These are phyloP conservation scores for Podaxis pistillaris DNA, from an alignment of 768 basidiomycete species.

Conservation along the genomic window DNA sequence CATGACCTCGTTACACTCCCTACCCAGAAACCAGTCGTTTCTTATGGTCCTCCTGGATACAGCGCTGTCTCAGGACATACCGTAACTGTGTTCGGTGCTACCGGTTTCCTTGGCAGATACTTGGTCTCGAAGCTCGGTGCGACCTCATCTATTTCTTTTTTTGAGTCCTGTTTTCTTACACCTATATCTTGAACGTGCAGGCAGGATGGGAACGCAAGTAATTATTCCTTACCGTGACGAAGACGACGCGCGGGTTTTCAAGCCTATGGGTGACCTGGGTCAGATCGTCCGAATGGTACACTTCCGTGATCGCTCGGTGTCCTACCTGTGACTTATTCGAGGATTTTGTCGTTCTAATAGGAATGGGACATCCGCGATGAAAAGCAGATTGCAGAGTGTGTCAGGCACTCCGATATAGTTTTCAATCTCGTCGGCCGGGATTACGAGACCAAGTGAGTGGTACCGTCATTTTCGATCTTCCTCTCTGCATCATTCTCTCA, in stretches of 20 bases:
- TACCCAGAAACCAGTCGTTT: conserved; percentile 62
- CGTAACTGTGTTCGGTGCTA: conserved; percentile 96
- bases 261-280: conserved; percentile 94
- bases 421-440: conserved; percentile 95
- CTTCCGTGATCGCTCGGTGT: conserved; percentile 13
- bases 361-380: conserved; percentile 96
- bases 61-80: conserved; percentile 88
- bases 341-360: conserved; percentile 36
- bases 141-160: conserved; percentile 12
- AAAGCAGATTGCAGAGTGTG: conserved; percentile 88
- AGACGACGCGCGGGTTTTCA: conserved; percentile 86
- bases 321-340: conserved; percentile 14
- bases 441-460: conserved; percentile 87
- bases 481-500: not conserved
- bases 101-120: conserved; percentile 93
- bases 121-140: conserved; percentile 90
- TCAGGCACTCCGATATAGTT: conserved; percentile 93
- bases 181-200: conserved; percentile 36
- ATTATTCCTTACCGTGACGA: conserved; percentile 94
- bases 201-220: conserved; percentile 90
- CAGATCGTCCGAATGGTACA: conserved; percentile 92
- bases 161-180: conserved; percentile 1
- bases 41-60: conserved; percentile 78
- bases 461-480: conserved; percentile 6
- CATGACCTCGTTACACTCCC: conserved; percentile 71